A percentile compares a stretch with the other conserved stretches of the same genome.
phyloP scores from a whole-genome alignment of 75 land plant genomes.

The Azolla pinnata region DNA sequence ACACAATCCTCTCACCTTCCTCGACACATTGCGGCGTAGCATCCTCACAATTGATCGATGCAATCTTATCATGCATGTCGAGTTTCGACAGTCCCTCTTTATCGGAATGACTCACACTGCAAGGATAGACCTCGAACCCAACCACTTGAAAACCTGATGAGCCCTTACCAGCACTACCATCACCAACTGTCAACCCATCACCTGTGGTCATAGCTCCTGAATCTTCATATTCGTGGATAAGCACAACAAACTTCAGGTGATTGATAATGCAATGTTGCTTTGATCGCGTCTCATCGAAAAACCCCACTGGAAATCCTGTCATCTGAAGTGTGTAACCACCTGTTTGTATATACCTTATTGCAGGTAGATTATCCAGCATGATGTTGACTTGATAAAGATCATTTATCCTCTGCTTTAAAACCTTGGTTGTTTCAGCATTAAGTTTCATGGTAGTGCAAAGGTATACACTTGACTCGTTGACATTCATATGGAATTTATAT shows the following conservation, averaged over 20 bases:
- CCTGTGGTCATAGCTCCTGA: conserved; percentile 39
- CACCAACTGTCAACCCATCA: conserved; percentile 42
- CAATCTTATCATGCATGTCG: conserved; percentile 32
- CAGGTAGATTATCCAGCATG: conserved; percentile 78
- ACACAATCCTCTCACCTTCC: conserved; percentile 38
- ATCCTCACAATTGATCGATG: conserved; percentile 17
- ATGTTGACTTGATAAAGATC: conserved; percentile 78
- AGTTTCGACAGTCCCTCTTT: conserved; percentile 18
- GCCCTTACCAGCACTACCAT: conserved; percentile 24
- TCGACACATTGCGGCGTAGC: conserved; percentile 35
- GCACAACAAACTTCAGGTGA: conserved; percentile 51
- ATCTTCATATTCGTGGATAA: conserved; percentile 58
- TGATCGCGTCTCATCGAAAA: conserved; percentile 14
- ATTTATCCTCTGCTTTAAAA: conserved; percentile 49
- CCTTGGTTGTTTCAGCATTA: conserved; percentile 31
- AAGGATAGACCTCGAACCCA: conserved; percentile 71
- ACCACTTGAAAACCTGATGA: conserved; percentile 50
- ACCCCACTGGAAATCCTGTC: conserved; percentile 76
- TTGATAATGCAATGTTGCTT: conserved; percentile 44
- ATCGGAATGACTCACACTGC: conserved; percentile 36
- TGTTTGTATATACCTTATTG: conserved; percentile 39
- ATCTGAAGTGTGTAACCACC: conserved; percentile 40
- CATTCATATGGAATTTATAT: conserved; percentile 51
- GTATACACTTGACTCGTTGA: conserved; percentile 36
- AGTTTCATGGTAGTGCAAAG: conserved; percentile 44